These are phyloP conservation scores for Daldinia childiae DNA, from an alignment of 495 filamentous ascomycete genomes.

Conservation along the genomic window DNA sequence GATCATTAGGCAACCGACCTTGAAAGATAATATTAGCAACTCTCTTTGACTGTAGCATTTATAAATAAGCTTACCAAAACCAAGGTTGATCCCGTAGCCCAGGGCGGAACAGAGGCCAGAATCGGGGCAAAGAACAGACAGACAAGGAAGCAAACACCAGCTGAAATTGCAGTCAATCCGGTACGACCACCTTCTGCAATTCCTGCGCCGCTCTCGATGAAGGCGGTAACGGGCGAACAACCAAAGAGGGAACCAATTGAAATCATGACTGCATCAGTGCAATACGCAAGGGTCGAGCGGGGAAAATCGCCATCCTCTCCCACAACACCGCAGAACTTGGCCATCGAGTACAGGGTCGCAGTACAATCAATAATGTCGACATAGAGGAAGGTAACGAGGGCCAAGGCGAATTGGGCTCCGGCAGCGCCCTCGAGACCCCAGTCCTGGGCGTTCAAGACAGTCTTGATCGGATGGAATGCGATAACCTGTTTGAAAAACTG, in stretches of 20 bases:
- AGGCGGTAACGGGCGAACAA: constrained; percentile 78
- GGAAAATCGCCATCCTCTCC: constrained; percentile 70
- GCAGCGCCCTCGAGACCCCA: constrained; percentile 67
- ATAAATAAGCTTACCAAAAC: constrained; percentile 66
- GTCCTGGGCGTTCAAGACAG: constrained; percentile 69
- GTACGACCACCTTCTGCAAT: constrained; percentile 85
- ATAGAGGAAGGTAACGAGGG: constrained; percentile 85
- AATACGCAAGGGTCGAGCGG: constrained; percentile 55
- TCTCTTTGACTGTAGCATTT: neutral
- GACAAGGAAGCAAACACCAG: constrained; percentile 79
- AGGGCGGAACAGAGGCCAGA: constrained; percentile 83
- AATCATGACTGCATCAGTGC: constrained; percentile 74
- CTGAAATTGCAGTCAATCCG: constrained; percentile 77
- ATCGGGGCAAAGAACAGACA: constrained; percentile 85
- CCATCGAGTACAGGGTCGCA: constrained; percentile 81
- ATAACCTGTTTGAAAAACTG: constrained; percentile 83
- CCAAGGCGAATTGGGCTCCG: constrained; percentile 72
- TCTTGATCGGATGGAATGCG: constrained; percentile 77
- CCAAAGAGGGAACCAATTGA: constrained; percentile 81
- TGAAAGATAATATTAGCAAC: constrained; percentile 22
- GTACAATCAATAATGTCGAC: constrained; percentile 80
- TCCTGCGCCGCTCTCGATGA: constrained; percentile 83
- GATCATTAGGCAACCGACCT: constrained; percentile 67
- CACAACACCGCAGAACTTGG: constrained; percentile 71
- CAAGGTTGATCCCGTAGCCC: constrained; percentile 83